Percentiles rank a stretch among this genome's conserved stretches.
phyloP scores from a whole-genome alignment of 2,329 filamentous ascomycete species.

The Paracamarosporium sp. region DNA sequence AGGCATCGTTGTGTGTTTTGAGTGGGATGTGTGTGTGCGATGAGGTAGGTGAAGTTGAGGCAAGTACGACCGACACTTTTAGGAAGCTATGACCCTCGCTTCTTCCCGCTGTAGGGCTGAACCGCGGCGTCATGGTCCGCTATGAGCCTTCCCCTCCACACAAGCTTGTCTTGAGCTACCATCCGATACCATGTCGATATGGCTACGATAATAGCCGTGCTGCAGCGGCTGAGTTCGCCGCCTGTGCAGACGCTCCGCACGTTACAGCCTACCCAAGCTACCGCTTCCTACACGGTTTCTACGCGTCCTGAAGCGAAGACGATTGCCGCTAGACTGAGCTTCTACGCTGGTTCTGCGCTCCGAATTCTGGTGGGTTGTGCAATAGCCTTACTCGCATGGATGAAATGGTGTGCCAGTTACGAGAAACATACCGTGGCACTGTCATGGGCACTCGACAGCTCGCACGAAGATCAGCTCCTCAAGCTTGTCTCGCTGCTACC shows the following conservation, averaged over 20 bases:
- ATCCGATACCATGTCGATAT: constrained; percentile 11
- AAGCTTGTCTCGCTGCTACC: constrained; percentile 47
- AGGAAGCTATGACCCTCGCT: constrained; percentile 22
- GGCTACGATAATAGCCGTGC: constrained; percentile 24
- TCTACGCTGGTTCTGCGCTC: constrained; percentile 52
- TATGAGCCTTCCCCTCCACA: not conserved
- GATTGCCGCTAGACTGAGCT: constrained; percentile 53
- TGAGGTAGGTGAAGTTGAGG: constrained; percentile 1
- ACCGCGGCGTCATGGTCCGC: constrained; percentile 17
- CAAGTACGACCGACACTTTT: not conserved
- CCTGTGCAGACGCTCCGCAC: constrained; percentile 31
- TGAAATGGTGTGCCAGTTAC: constrained; percentile 26
- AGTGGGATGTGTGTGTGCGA: not conserved
- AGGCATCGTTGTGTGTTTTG: constrained; percentile 13
- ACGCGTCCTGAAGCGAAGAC: constrained; percentile 67
- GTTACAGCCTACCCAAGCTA: constrained; percentile 71
- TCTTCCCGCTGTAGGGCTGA: constrained; percentile 22
- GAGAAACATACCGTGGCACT: constrained; percentile 8
- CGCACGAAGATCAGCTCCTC: constrained; percentile 30
- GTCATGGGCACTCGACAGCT: constrained; percentile 11
- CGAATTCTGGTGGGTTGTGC: constrained; percentile 53
- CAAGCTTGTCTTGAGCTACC: not conserved
- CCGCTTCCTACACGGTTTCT: constrained; percentile 90
- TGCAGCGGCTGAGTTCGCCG: constrained; percentile 35
- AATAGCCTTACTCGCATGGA: constrained; percentile 47